Base-by-base conservation (phyloP, 1,284 basidiomycete genomes). In the Puccinia hordei region DNA sequence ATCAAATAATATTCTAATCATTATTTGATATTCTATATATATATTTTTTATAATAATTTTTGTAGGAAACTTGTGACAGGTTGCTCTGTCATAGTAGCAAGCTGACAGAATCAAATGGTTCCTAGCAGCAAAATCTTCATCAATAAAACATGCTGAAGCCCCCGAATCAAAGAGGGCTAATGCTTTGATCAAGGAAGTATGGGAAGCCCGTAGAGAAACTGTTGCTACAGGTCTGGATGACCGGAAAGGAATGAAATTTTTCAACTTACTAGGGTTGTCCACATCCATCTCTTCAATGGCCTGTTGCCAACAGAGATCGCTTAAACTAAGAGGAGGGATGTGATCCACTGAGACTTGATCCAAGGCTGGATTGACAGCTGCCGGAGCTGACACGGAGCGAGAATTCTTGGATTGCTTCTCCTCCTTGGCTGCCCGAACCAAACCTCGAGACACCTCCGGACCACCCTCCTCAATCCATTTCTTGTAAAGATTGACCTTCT, bases 91-190 rank as follows among this genome's bases (percentile, higher is more conserved):
- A n/a, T n/a, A n/a, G n/a, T n/a, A n/a, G n/a, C n/a, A n/a, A n/a
- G n/a, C n/a, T n/a, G n/a, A n/a, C n/a, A n/a, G n/a, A n/a, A n/a
- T n/a, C n/a, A 69, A n/a, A 49, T n/a, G 15, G n/a, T 69, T 69
- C 27, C 66, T 66, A 66, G 38, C 10, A 2, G 38, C 63, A 44
- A 66, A 66, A 8, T 6, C 2, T n/a, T n/a, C 1, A 19, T 66
- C 63, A 66, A 66, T 44, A 66, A 66, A 69, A 24, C 44, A 69
- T 3, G 41, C 41, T 1, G 44, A 69, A 1, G 66, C 66, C 1
- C 66, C 66, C 0, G 46, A 49, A 49, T 69, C 44, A 30, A 69
- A 69, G 1, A 69, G 30, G 12, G 15, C 24, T 12, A 44, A 69
- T 13, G 46, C 46, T 2, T 44, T 8, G 4, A 12, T 41, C 6